Percentiles rank a stretch among this genome's conserved stretches.
phyloP scores from a whole-genome alignment of 805 yeast species.

The Candida krabiensis region DNA sequence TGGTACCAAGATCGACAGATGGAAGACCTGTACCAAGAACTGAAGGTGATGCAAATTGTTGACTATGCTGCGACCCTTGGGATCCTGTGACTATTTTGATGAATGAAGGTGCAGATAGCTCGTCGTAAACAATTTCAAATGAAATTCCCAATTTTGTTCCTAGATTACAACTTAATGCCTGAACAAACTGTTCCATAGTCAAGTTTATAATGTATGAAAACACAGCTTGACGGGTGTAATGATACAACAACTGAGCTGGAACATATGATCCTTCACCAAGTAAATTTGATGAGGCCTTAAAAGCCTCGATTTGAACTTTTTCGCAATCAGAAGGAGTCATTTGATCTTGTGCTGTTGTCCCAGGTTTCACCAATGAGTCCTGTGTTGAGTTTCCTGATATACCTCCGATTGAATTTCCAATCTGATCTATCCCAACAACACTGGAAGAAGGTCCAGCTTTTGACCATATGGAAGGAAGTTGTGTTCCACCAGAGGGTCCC shows the following conservation, averaged over 20 bases:
- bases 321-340: conserved; percentile 29
- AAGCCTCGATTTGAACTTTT: conserved; percentile 42
- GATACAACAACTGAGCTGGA: conserved; percentile 25
- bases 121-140: conserved; percentile 47
- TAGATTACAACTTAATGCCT: conserved; percentile 35
- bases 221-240: conserved; percentile 35
- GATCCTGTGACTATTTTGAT: conserved; percentile 31
- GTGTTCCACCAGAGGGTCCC: conserved; percentile 14
- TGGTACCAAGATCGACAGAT: conserved; percentile 1
- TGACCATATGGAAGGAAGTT: conserved; percentile 15
- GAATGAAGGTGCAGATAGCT: conserved; percentile 44
- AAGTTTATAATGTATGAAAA: conserved; percentile 36
- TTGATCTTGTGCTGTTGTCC: background rate
- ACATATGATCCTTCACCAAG: conserved; percentile 27
- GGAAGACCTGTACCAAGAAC: conserved; percentile 7
- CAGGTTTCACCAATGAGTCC: background rate
- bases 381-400: no score
- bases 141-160: conserved; percentile 28
- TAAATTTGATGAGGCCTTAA: conserved; percentile 38
- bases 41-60: conserved; percentile 2
- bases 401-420: no score
- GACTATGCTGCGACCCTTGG: conserved; percentile 2
- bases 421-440: no score
- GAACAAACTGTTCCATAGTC: conserved; percentile 31
- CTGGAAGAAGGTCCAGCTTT: no score